Evolutionary conservation across 108 stramenopile species (phyloP).

Genomic region (Fragilariopsis cylindrus): DNA sequence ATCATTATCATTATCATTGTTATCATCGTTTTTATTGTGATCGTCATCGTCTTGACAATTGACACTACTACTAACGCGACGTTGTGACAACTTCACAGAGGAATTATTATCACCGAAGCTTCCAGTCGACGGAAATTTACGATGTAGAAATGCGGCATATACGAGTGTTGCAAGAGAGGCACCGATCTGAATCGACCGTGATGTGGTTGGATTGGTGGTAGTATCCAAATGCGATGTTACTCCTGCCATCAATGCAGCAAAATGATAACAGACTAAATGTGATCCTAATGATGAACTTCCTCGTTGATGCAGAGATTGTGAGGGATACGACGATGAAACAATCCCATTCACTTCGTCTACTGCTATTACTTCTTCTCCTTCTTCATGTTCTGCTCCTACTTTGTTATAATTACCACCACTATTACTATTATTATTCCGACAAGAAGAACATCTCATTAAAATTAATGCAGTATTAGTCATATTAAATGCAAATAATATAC

Average conservation of each 20-base stretch:
- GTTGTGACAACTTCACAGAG: not conserved
- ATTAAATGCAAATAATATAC: constrained; percentile 70
- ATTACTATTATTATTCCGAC: not conserved
- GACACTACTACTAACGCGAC: not conserved
- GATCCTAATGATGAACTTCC: not conserved
- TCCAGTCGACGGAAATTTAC: constrained; percentile 5
- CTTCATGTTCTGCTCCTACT: not conserved
- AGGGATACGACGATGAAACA: not conserved
- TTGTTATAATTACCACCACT: not conserved
- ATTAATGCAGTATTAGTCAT: constrained; percentile 68
- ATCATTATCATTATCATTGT: not conserved
- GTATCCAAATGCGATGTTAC: constrained; percentile 2
- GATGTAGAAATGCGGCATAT: not conserved
- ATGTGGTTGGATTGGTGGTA: not conserved
- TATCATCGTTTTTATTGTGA: not conserved
- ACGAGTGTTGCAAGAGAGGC: not conserved
- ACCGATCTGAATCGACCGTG: not conserved
- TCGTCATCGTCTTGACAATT: not conserved
- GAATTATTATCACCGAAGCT: constrained; percentile 8
- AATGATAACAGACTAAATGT: not conserved
- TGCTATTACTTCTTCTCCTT: not conserved
- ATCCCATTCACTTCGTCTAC: constrained; percentile 11
- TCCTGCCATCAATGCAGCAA: constrained; percentile 10
- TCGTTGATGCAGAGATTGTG: not conserved
- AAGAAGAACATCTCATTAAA: constrained; percentile 38